Percentiles rank a stretch among this genome's conserved stretches.
Evolutionary conservation across 2,329 filamentous ascomycete species (phyloP).

Genomic region (Alternaria arbusti): DNA sequence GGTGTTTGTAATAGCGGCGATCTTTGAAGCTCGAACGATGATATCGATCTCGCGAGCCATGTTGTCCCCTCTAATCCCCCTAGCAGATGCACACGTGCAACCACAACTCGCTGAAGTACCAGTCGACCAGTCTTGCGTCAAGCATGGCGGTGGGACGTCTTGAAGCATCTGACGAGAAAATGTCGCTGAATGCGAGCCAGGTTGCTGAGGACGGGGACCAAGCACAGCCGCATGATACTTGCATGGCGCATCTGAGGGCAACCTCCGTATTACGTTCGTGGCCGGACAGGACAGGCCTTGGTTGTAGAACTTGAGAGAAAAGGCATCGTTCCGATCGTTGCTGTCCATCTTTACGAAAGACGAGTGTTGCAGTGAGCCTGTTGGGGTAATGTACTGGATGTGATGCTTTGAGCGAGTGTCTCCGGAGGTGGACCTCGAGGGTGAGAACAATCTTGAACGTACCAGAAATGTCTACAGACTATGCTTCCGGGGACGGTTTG

Average conservation of each 20-base stretch:
- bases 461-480: neutral
- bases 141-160: neutral
- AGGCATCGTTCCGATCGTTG: neutral
- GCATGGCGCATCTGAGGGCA: neutral
- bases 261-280: neutral
- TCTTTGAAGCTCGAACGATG: neutral
- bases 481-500: no score
- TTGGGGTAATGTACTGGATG: neutral
- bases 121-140: constrained; percentile 1
- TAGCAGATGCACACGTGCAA: constrained; percentile 3
- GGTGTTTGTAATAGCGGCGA: neutral
- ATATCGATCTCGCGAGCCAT: constrained; percentile 5
- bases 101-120: constrained; percentile 8
- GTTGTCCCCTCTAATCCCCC: neutral
- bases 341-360: neutral
- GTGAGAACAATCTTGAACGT: neutral
- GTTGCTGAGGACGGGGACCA: neutral
- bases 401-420: neutral
- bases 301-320: neutral
- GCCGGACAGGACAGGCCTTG: neutral
- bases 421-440: neutral
- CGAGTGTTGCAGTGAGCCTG: neutral
- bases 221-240: constrained; percentile 4
- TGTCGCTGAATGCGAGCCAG: neutral
- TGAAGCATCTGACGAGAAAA: neutral